Evolutionary conservation across 2,329 filamentous ascomycete species (phyloP).

Genomic region (Fusarium bactridioides): DNA sequence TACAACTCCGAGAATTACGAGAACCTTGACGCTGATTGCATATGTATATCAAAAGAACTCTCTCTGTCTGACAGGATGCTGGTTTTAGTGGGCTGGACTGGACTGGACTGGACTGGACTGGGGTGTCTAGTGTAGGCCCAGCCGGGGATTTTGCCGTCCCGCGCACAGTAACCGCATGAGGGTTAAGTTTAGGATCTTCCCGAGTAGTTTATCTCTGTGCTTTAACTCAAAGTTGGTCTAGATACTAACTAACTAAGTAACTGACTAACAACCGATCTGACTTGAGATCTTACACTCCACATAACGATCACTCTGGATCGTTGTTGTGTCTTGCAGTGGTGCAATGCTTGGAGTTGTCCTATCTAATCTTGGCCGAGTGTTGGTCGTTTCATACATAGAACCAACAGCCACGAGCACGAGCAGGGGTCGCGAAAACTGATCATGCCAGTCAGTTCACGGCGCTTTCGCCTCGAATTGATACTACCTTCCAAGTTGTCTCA

Average conservation of each 20-base stretch:
- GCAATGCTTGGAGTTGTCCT: neutral
- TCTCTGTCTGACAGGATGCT: neutral
- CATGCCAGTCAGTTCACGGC: neutral
- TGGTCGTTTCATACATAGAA: neutral
- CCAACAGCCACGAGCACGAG: neutral
- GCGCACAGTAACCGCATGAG: neutral
- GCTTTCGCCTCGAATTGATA: neutral
- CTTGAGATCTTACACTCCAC: neutral
- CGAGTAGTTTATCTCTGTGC: neutral
- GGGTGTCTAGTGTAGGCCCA: neutral
- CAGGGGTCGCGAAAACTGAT: neutral
- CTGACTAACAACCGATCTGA: neutral
- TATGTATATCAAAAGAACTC: neutral
- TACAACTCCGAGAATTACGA: neutral
- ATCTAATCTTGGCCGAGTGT: neutral
- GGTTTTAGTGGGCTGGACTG: neutral
- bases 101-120: neutral
- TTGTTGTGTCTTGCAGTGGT: neutral
- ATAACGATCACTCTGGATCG: neutral
- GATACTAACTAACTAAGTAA: too few relatives aligned
- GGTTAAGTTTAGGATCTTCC: neutral
- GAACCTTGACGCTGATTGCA: neutral
- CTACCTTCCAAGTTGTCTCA: neutral
- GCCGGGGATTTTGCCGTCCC: neutral
- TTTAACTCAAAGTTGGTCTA: neutral